Percentiles rank a stretch among this genome's conserved stretches.
Conservation (phyloP, 1,139 yeast species). For the Candida sp. region DNA sequence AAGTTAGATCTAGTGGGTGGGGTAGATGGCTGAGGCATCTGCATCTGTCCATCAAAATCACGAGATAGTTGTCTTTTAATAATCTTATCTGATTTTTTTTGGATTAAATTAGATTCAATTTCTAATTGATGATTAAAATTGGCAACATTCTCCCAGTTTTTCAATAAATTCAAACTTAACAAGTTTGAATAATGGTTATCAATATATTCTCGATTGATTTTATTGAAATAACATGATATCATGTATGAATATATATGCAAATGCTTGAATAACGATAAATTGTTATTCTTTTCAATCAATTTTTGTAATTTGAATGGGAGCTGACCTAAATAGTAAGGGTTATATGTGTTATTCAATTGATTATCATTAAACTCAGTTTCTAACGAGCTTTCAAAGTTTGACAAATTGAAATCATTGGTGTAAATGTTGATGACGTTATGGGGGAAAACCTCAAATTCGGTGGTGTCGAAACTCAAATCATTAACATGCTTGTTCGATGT, state of each 20-base stretch:
- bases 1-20: slow-evolving; percentile 9
- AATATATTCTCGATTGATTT: slow-evolving; percentile 17
- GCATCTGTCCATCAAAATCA: slow-evolving; percentile 2
- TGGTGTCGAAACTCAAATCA: slow-evolving; percentile 13
- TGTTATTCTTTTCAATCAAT: slow-evolving; percentile 27
- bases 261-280: slow-evolving; percentile 32
- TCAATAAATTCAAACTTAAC: slow-evolving; percentile 35
- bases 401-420: slow-evolving; percentile 39
- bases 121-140: slow-evolving; percentile 25
- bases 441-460: slow-evolving; percentile 22
- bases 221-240: slow-evolving; percentile 40
- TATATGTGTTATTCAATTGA: slow-evolving; percentile 20
- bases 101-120: slow-evolving; percentile 26
- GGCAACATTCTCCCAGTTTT: slow-evolving; percentile 36
- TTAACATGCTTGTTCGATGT: slow-evolving; percentile 27
- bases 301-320: slow-evolving; percentile 37
- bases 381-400: slow-evolving; percentile 29
- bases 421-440: slow-evolving; percentile 30
- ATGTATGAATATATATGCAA: slow-evolving; percentile 37
- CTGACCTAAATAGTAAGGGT: slow-evolving; percentile 19
- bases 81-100: slow-evolving; percentile 29
- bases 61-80: slow-evolving; percentile 29
- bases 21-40: slow-evolving; percentile 2
- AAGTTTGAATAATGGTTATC: slow-evolving; percentile 39
- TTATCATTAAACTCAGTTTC: slow-evolving; percentile 26